Conservation (phyloP, 257 asterid species). For the Echites panduratus region DNA sequence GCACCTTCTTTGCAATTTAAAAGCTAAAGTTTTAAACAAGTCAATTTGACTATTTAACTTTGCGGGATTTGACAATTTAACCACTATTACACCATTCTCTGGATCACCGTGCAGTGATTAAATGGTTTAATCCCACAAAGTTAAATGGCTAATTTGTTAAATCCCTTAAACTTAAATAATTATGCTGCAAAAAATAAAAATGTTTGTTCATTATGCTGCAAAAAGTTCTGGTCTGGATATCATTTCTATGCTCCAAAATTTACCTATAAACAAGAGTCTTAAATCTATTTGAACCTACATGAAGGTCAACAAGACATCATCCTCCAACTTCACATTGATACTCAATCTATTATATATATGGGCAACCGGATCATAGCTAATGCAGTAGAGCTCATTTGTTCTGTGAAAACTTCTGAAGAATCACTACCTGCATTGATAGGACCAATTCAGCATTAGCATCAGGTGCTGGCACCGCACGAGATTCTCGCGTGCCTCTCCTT, state of each 20-base stretch:
- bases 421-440: conserved; percentile 24
- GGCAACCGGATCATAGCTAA: neutral
- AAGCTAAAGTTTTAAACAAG: too few relatives aligned
- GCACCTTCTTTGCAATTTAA: too few relatives aligned
- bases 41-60: too few relatives aligned
- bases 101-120: too few relatives aligned
- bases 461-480: conserved; percentile 32
- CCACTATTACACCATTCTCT: too few relatives aligned
- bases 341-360: neutral
- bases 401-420: neutral
- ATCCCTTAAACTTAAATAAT: too few relatives aligned
- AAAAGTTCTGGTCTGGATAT: neutral
- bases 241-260: neutral
- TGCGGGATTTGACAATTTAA: too few relatives aligned
- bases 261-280: neutral
- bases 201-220: too few relatives aligned
- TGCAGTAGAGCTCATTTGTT: neutral
- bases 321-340: neutral
- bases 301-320: neutral
- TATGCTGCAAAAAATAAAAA: too few relatives aligned
- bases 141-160: too few relatives aligned
- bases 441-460: conserved; percentile 32
- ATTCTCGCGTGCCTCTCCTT: conserved; percentile 23
- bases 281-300: neutral
- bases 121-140: too few relatives aligned